A percentile compares a stretch with the other conserved stretches of the same genome.
Conservation (phyloP, 192 early-diverging fungal species). For the Podila epicladia region DNA sequence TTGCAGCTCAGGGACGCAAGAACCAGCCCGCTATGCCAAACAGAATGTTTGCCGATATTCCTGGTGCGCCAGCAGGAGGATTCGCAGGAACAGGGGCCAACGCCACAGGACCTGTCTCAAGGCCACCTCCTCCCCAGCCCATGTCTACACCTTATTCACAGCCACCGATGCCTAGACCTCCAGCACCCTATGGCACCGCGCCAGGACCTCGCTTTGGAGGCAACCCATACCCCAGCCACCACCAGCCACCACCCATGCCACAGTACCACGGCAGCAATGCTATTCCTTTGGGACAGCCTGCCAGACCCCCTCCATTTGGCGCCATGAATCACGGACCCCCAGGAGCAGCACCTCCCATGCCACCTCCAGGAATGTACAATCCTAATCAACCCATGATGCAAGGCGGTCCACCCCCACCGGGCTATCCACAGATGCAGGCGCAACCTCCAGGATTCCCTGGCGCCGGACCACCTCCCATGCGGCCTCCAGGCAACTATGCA, state of each 20-base stretch:
- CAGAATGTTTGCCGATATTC: constrained; percentile 73
- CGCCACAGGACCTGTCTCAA: constrained; percentile 19
- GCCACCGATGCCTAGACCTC: constrained; percentile 40
- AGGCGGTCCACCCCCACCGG: constrained; percentile 24
- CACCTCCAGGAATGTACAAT: constrained; percentile 44
- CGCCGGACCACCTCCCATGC: constrained; percentile 8
- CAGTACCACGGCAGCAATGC: constrained; percentile 48
- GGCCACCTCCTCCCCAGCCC: constrained; percentile 25
- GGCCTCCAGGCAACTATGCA: constrained; percentile 32
- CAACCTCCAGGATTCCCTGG: constrained; percentile 30
- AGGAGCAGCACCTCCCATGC: constrained; percentile 17
- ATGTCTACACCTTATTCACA: constrained; percentile 37
- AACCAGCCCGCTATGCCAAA: constrained; percentile 76
- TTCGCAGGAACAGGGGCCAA: constrained; percentile 47
- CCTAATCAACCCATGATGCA: constrained; percentile 50
- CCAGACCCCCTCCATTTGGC: constrained; percentile 45
- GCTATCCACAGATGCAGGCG: constrained; percentile 26
- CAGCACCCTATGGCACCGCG: constrained; percentile 27
- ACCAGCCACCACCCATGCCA: constrained; percentile 31
- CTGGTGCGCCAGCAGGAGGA: constrained; percentile 31
- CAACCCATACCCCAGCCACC: constrained; percentile 24
- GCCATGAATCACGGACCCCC: constrained; percentile 23
- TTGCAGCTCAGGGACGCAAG: constrained; percentile 90
- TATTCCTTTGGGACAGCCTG: constrained; percentile 41
- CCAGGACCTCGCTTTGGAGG: constrained; percentile 32